phyloP scores from a whole-genome alignment of 371 early-diverging fungal species.

The Haplosporangium sp. region DNA sequence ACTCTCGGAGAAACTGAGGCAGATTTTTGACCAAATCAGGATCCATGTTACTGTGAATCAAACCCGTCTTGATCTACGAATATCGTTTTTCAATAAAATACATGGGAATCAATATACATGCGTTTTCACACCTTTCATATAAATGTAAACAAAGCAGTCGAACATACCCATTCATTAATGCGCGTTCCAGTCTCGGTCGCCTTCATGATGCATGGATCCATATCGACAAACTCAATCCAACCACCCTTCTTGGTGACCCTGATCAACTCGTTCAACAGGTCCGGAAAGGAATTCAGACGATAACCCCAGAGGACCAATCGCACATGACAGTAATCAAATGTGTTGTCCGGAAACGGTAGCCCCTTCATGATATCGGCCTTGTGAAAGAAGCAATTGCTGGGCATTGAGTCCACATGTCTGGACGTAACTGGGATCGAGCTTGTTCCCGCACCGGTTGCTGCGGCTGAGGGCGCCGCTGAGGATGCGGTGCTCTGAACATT shows the following conservation, averaged over 20 bases:
- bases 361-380: slow-evolving; percentile 49
- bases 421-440: background rate
- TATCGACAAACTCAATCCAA: slow-evolving; percentile 60
- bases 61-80: slow-evolving; percentile 46
- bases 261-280: slow-evolving; percentile 52
- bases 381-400: slow-evolving; percentile 53
- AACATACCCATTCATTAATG: slow-evolving; percentile 54
- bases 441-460: background rate
- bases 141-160: background rate
- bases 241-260: slow-evolving; percentile 62
- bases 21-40: slow-evolving; percentile 42
- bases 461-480: background rate
- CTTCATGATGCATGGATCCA: slow-evolving; percentile 51
- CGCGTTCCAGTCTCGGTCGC: slow-evolving; percentile 40
- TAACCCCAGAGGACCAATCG: slow-evolving; percentile 49
- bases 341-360: slow-evolving; percentile 52
- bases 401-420: slow-evolving; percentile 30
- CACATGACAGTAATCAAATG: slow-evolving; percentile 56
- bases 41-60: slow-evolving; percentile 53
- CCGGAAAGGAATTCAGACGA: slow-evolving; percentile 37
- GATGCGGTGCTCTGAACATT: slow-evolving; percentile 4
- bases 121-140: background rate
- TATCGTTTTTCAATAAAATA: background rate
- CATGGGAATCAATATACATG: background rate
- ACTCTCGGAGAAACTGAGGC: slow-evolving; percentile 39